Percentiles rank a stretch among this genome's conserved stretches.
Conservation (phyloP, 1,284 basidiomycete genomes). For the Naganishia cerealis region DNA sequence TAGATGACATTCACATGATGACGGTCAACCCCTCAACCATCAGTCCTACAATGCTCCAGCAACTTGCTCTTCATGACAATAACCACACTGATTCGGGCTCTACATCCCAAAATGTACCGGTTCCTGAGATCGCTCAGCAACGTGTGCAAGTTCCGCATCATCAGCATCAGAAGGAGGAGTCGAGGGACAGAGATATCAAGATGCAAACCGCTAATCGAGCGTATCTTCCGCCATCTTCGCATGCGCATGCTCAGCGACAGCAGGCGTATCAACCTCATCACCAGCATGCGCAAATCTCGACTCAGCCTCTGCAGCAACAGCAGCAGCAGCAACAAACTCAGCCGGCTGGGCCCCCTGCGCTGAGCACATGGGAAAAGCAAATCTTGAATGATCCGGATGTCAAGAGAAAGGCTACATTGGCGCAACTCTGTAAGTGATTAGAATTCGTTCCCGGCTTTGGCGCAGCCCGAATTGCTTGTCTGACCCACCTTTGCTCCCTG, state of each 20-base stretch:
- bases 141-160: conserved; percentile 30
- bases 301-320: conserved; percentile 14
- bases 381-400: conserved; percentile 79
- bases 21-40: conserved; percentile 49
- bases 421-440: conserved; percentile 74
- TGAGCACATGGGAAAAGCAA: conserved; percentile 79
- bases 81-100: conserved; percentile 56
- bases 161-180: background rate
- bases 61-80: conserved; percentile 61
- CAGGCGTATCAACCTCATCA: conserved; percentile 20
- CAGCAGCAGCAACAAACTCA: conserved; percentile 17
- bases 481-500: conserved; percentile 3
- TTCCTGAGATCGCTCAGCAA: conserved; percentile 26
- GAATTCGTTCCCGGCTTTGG: background rate
- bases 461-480: background rate
- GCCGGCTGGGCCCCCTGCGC: conserved; percentile 34
- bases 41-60: conserved; percentile 57
- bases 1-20: conserved; percentile 54
- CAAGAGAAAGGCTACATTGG: conserved; percentile 83
- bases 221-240: conserved; percentile 27
- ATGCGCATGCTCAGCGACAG: conserved; percentile 24
- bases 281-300: conserved; percentile 1
- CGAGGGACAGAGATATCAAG: conserved; percentile 21
- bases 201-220: conserved; percentile 32
- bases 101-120: conserved; percentile 6